phyloP scores from a whole-genome alignment of 2,329 filamentous ascomycete species.

The Penicillium freii region DNA sequence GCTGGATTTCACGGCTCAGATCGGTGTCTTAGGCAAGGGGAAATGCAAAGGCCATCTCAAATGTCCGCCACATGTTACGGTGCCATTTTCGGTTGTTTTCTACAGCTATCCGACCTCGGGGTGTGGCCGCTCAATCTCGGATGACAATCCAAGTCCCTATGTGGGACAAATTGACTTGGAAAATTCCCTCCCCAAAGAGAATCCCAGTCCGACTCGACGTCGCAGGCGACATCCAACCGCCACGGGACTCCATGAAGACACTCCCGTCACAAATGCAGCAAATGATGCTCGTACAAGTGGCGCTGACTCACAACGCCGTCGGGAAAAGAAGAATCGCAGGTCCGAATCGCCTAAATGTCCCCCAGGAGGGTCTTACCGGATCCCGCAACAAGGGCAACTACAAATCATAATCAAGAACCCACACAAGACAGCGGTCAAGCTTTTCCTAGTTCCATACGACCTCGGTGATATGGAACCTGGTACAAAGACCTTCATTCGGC shows the following conservation, averaged over 20 bases:
- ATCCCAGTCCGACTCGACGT: constrained; percentile 37
- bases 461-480: constrained; percentile 87
- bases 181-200: constrained; percentile 63
- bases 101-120: constrained; percentile 80
- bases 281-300: constrained; percentile 13
- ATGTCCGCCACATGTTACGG: constrained; percentile 84
- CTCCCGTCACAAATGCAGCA: constrained; percentile 8
- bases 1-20: constrained; percentile 88
- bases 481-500: constrained; percentile 92
- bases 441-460: constrained; percentile 93
- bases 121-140: constrained; percentile 61
- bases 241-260: constrained; percentile 10
- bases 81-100: constrained; percentile 92
- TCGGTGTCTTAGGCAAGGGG: constrained; percentile 85
- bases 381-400: constrained; percentile 88
- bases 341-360: constrained; percentile 64
- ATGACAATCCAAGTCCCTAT: constrained; percentile 92
- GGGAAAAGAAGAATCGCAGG: constrained; percentile 60
- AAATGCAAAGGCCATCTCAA: constrained; percentile 81
- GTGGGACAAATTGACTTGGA: constrained; percentile 91
- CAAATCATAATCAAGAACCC: constrained; percentile 98
- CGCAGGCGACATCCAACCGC: constrained; percentile 41
- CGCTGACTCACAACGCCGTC: constrained; percentile 43
- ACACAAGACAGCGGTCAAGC: constrained; percentile 95
- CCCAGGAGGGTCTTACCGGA: constrained; percentile 86